These are phyloP conservation scores for Linaria vulgaris DNA, from an alignment of 257 asterid genomes.

Conservation along the genomic window DNA sequence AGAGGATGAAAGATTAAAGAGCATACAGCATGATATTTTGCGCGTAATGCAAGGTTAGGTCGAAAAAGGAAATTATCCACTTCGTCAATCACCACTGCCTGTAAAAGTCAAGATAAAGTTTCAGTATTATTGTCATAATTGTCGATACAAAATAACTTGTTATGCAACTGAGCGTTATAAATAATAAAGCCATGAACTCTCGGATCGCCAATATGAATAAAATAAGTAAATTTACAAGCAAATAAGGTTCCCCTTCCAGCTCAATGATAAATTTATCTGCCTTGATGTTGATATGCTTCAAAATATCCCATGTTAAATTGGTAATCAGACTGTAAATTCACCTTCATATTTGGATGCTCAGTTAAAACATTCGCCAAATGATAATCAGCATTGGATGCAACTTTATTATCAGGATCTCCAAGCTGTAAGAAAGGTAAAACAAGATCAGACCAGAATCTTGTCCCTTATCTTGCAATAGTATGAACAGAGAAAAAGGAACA, in stretches of 20 bases:
- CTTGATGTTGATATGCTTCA: background rate
- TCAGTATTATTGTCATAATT: background rate
- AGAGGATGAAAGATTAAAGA: slow-evolving; percentile 10
- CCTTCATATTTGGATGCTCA: slow-evolving; percentile 99
- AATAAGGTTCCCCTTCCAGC: background rate
- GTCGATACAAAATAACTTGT: slow-evolving; percentile 1
- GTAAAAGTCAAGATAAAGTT: slow-evolving; percentile 29
- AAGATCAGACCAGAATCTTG: slow-evolving; percentile 17
- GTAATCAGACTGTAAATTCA: slow-evolving; percentile 18
- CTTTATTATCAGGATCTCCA: slow-evolving; percentile 95
- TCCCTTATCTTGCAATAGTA: background rate
- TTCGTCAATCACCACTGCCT: slow-evolving; percentile 91
- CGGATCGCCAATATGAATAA: background rate
- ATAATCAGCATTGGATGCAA: slow-evolving; percentile 95
- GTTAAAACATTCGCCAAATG: slow-evolving; percentile 81
- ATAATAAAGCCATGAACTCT: background rate
- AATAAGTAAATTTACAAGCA: background rate
- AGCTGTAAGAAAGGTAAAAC: slow-evolving; percentile 52
- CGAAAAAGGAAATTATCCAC: slow-evolving; percentile 94
- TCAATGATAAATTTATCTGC: background rate
- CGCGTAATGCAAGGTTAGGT: slow-evolving; percentile 84
- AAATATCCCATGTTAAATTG: background rate
- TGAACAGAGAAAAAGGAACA: slow-evolving; percentile 10
- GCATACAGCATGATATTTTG: slow-evolving; percentile 91
- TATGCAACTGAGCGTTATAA: background rate